Evolutionary conservation across 2,329 filamentous ascomycete species (phyloP).

Genomic region (Aspergillus aculeatinus): DNA sequence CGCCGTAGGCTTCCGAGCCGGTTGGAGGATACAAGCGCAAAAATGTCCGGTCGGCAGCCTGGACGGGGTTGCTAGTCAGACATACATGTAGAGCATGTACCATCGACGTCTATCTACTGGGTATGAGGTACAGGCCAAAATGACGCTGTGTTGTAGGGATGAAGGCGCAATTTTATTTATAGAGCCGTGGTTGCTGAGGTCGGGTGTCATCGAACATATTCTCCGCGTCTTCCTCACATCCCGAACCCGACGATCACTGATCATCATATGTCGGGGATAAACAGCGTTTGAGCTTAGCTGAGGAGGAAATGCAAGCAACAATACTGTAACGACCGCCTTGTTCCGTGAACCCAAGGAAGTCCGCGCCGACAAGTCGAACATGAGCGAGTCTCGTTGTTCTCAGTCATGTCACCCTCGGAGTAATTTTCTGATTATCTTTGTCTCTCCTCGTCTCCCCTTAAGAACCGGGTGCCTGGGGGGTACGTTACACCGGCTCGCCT

Average conservation of each 20-base stretch:
- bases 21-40: background rate
- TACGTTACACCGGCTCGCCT: background rate
- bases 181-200: background rate
- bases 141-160: background rate
- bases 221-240: background rate
- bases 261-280: background rate
- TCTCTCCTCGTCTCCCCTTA: constrained; percentile 1
- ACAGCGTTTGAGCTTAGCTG: background rate
- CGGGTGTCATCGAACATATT: background rate
- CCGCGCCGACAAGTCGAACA: background rate
- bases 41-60: background rate
- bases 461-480: background rate
- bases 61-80: background rate
- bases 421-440: background rate
- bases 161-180: background rate
- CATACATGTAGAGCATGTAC: background rate
- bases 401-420: constrained; percentile 6
- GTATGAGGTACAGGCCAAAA: background rate
- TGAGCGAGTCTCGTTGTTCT: background rate
- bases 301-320: background rate
- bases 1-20: background rate
- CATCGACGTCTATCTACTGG: background rate
- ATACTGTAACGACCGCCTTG: background rate
- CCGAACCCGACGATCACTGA: background rate
- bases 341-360: background rate